Evolutionary conservation across 805 yeast species (phyloP).

Genomic region (Wickerhamiella domercqiae): DNA sequence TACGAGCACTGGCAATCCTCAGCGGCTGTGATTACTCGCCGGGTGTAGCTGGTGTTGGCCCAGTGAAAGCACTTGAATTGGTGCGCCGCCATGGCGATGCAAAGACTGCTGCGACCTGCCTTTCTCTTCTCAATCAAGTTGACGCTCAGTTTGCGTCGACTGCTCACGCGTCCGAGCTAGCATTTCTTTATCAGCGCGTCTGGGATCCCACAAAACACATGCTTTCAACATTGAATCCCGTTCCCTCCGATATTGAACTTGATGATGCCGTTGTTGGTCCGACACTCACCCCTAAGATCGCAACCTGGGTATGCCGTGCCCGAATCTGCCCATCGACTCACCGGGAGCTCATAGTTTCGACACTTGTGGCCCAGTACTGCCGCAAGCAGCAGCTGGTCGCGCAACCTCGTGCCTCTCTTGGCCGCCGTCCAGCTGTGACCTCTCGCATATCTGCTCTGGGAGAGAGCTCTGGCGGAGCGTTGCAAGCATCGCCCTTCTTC

Average conservation of each 20-base stretch:
- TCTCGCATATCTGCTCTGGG: too few species aligned
- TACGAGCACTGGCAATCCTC: slow-evolving; percentile 64
- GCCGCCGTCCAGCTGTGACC: too few species aligned
- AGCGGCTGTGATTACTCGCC: slow-evolving; percentile 96
- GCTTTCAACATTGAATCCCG: slow-evolving; percentile 38
- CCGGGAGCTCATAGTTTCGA: slow-evolving; percentile 16
- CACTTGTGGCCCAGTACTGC: slow-evolving; percentile 1
- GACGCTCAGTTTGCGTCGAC: slow-evolving; percentile 47
- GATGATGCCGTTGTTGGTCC: slow-evolving; percentile 25
- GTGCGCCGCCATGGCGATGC: slow-evolving; percentile 37
- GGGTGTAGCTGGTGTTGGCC: slow-evolving; percentile 72
- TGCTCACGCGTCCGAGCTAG: slow-evolving; percentile 50
- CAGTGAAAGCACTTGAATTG: slow-evolving; percentile 53
- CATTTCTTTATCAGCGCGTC: slow-evolving; percentile 77
- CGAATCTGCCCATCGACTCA: slow-evolving; percentile 50
- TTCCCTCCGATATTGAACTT: slow-evolving; percentile 17
- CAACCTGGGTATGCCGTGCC: slow-evolving; percentile 46
- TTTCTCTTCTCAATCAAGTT: slow-evolving; percentile 46
- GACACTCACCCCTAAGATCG: slow-evolving; percentile 31
- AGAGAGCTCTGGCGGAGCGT: too few species aligned
- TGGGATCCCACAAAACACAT: slow-evolving; percentile 48
- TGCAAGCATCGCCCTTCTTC: too few species aligned
- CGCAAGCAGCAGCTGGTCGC: too few species aligned
- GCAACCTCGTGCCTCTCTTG: too few species aligned
- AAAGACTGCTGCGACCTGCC: slow-evolving; percentile 39